Evolutionary conservation across 345 rosid species (phyloP).

Genomic region (Acer yangbiense): DNA sequence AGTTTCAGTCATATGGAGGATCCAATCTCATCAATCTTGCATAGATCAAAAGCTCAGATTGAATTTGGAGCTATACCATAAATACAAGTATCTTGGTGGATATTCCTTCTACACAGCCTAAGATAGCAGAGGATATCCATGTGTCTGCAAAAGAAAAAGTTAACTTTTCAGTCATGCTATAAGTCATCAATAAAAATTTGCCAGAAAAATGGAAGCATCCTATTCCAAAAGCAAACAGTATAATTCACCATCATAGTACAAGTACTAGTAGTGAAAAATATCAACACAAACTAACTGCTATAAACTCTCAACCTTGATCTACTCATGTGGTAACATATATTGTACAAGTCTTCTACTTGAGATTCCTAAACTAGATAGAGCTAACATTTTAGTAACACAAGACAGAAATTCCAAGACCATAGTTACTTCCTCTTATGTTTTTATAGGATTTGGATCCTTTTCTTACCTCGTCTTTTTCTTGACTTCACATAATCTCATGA

Average conservation of each 20-base stretch:
- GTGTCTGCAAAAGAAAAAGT: neutral
- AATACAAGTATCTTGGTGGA: neutral
- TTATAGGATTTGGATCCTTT: too few species aligned
- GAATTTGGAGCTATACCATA: too few species aligned
- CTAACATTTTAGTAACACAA: neutral
- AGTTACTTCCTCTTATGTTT: too few species aligned
- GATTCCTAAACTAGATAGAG: neutral
- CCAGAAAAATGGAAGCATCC: neutral
- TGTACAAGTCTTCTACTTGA: neutral
- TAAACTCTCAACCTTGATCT: neutral
- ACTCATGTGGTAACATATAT: neutral
- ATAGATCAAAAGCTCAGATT: constrained; percentile 4
- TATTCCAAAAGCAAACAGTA: constrained; percentile 4
- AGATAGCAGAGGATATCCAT: neutral
- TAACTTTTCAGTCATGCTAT: neutral
- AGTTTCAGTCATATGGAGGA: neutral
- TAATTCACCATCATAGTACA: neutral
- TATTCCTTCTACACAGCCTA: neutral
- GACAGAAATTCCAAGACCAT: neutral
- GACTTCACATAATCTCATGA: too few species aligned
- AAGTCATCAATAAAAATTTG: neutral
- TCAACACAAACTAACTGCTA: neutral
- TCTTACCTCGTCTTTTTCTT: too few species aligned
- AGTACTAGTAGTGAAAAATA: neutral
- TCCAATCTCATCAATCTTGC: neutral